These are phyloP conservation scores for Pseudogymnoascus sp. DNA, from an alignment of 2,329 filamentous ascomycete species.

Conservation along the genomic window DNA sequence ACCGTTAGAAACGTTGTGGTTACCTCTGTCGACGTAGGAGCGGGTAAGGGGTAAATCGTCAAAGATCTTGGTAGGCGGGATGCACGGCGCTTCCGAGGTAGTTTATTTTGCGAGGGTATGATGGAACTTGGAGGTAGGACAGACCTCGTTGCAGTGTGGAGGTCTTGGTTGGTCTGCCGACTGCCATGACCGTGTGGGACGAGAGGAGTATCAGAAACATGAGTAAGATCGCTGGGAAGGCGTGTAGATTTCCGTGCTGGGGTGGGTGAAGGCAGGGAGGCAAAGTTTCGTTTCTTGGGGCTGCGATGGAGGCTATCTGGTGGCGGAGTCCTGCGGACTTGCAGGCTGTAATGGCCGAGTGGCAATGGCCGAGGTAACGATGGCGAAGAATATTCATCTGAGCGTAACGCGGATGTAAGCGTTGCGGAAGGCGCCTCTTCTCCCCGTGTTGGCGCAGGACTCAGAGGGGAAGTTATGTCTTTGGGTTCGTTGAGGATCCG, in stretches of 20 bases:
- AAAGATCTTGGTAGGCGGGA: neutral
- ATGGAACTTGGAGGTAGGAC: neutral
- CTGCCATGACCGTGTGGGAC: too few species aligned
- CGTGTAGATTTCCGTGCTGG: neutral
- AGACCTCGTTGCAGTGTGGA: constrained; percentile 20
- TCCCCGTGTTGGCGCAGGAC: neutral
- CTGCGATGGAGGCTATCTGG: neutral
- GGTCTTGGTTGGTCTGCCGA: constrained; percentile 10
- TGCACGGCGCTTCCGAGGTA: constrained; percentile 20
- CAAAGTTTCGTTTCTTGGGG: neutral
- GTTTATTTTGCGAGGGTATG: constrained; percentile 9
- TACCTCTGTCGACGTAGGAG: constrained; percentile 38
- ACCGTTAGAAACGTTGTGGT: constrained; percentile 53
- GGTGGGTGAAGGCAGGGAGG: neutral
- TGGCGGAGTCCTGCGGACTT: neutral
- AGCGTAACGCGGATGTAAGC: neutral
- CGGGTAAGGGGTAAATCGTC: constrained; percentile 49
- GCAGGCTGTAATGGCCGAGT: neutral
- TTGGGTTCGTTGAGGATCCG: neutral
- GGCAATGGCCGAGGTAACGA: neutral
- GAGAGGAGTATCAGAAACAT: neutral
- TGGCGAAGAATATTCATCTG: neutral
- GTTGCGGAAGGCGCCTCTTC: constrained; percentile 4
- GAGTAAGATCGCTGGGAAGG: neutral
- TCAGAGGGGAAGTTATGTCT: neutral